phyloP scores from a whole-genome alignment of 2,329 filamentous ascomycete species.

The Cucurbitaria berberidis region DNA sequence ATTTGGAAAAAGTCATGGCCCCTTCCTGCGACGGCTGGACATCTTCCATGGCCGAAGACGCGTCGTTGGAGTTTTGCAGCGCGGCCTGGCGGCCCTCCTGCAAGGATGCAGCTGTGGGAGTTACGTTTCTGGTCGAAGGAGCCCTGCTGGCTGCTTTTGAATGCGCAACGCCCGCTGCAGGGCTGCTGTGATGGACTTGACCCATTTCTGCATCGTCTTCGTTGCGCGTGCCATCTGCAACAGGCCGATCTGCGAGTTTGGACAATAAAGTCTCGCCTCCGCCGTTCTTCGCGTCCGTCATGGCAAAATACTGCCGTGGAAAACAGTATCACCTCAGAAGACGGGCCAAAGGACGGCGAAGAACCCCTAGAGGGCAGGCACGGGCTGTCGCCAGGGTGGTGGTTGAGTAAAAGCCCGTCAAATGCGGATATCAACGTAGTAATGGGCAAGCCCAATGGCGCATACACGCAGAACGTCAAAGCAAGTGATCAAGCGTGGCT shows the following conservation, averaged over 20 bases:
- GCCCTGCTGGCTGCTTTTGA: conserved; percentile 44
- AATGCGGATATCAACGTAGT: conserved; percentile 46
- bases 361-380: conserved; percentile 25
- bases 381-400: conserved; percentile 35
- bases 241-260: conserved; percentile 38
- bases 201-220: conserved; percentile 35
- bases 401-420: conserved; percentile 35
- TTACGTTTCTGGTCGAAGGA: conserved; percentile 45
- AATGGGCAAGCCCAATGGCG: conserved; percentile 43
- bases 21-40: conserved; percentile 39
- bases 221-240: conserved; percentile 36
- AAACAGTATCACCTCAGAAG: conserved; percentile 23
- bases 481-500: conserved; percentile 22
- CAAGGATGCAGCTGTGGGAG: conserved; percentile 34
- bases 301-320: conserved; percentile 32
- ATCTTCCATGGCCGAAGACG: conserved; percentile 34
- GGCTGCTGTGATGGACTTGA: conserved; percentile 22
- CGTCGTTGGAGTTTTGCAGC: conserved; percentile 34
- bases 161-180: conserved; percentile 35
- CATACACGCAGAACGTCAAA: conserved; percentile 38
- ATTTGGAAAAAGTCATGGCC: conserved; percentile 32
- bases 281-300: conserved; percentile 47
- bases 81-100: conserved; percentile 33
- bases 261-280: conserved; percentile 44
- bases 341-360: conserved; percentile 27